A percentile compares a stretch with the other conserved stretches of the same genome.
Conservation (phyloP, 1,284 basidiomycete genomes). For the Pterulicium gracile region DNA sequence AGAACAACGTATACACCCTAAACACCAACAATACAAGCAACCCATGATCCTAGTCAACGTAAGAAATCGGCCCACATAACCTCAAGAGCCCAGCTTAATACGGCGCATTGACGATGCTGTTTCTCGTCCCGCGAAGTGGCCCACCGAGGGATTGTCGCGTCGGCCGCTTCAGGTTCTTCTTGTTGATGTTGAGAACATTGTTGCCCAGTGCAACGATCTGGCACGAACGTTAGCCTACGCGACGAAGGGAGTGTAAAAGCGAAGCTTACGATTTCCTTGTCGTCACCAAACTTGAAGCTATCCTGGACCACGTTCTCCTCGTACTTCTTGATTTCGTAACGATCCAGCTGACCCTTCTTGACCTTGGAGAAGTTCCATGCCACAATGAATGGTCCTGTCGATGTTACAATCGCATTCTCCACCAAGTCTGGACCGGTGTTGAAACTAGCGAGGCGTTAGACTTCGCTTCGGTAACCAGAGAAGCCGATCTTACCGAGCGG, state of each 20-base stretch:
- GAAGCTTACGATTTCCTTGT: conserved; percentile 78
- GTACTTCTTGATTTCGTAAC: conserved; percentile 96
- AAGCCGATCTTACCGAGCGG: conserved; percentile 57
- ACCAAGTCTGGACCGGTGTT: conserved; percentile 80
- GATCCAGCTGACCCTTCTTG: conserved; percentile 83
- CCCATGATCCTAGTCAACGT: too few relatives aligned
- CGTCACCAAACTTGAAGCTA: conserved; percentile 92
- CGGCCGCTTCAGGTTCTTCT: conserved; percentile 82
- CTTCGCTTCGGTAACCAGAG: conserved; percentile 1
- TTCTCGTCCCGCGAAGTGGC: conserved; percentile 37
- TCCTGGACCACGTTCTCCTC: conserved; percentile 93
- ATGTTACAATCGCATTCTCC: conserved; percentile 95
- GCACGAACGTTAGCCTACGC: too few relatives aligned
- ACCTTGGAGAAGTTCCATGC: conserved; percentile 96
- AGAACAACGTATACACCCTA: too few relatives aligned
- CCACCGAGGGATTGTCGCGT: conserved; percentile 71
- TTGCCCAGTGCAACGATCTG: conserved; percentile 85
- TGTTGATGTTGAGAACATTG: conserved; percentile 90
- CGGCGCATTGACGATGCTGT: conserved; percentile 61
- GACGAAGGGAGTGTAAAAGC: too few relatives aligned
- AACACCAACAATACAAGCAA: too few relatives aligned
- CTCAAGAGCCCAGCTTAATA: conserved; percentile 29
- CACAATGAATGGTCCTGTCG: conserved; percentile 90
- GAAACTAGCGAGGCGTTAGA: conserved; percentile 48
- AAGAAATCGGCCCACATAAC: too few relatives aligned